Evolutionary conservation across 2,329 filamentous ascomycete species (phyloP).

Genomic region (Pseudogymnoascus sp.): DNA sequence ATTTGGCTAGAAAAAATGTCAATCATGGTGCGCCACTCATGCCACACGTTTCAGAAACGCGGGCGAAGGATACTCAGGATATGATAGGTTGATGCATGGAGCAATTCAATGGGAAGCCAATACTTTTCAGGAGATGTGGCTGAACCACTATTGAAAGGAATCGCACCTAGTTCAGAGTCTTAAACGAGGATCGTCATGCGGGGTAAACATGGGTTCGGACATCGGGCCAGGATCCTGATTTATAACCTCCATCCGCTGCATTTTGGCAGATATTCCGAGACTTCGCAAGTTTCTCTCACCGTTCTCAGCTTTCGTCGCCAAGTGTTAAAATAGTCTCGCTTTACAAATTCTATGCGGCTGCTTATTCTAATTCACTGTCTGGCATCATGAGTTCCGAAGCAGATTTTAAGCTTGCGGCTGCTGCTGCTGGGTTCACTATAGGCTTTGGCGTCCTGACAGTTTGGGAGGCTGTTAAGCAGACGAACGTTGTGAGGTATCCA

Average conservation of each 20-base stretch:
- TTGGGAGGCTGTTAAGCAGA: constrained; percentile 29
- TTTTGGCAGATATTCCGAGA: neutral
- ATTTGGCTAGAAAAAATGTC: neutral
- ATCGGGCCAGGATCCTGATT: neutral
- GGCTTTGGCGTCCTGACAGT: constrained; percentile 28
- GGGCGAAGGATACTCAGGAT: neutral
- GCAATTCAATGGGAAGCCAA: neutral
- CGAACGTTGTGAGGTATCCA: constrained; percentile 12
- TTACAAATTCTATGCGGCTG: neutral
- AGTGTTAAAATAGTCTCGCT: neutral
- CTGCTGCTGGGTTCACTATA: constrained; percentile 29
- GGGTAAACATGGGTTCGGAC: neutral
- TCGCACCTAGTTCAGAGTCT: neutral
- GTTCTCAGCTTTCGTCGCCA: neutral
- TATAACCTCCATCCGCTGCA: neutral
- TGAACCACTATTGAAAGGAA: neutral
- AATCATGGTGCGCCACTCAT: neutral
- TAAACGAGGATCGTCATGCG: neutral
- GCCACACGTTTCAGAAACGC: neutral
- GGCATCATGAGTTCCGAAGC: neutral
- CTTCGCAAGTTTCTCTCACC: neutral
- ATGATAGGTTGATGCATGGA: neutral
- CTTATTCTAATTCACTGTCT: neutral
- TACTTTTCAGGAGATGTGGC: neutral
- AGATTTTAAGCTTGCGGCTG: constrained; percentile 22